A percentile compares a stretch with the other conserved stretches of the same genome.
Conservation (phyloP, 225 moss, liverwort and hornwort species). For the Polytrichum formosum region DNA sequence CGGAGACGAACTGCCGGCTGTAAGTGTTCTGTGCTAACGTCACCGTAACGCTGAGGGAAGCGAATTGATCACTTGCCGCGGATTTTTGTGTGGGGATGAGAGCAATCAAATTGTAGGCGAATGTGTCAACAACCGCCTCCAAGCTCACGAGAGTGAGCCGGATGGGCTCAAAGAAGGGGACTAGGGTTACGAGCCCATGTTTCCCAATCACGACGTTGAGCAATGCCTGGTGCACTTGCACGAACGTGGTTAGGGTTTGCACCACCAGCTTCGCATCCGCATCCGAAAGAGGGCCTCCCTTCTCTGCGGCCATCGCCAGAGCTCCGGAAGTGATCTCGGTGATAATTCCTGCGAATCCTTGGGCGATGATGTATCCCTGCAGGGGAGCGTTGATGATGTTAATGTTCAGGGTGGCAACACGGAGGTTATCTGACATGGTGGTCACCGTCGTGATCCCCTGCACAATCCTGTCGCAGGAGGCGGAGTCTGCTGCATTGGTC, state of each 20-base stretch:
- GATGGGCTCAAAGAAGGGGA: slow-evolving; percentile 19
- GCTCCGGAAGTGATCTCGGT: slow-evolving; percentile 1
- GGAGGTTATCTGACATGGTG: slow-evolving; percentile 9
- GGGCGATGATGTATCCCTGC: not conserved
- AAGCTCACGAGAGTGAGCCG: slow-evolving; percentile 6
- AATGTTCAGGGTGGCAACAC: not conserved
- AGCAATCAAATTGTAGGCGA: slow-evolving; percentile 17
- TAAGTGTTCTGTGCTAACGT: too few relatives aligned
- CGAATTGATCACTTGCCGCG: not conserved
- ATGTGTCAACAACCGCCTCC: slow-evolving; percentile 4
- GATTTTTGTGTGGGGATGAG: slow-evolving; percentile 16
- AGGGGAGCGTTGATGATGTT: not conserved
- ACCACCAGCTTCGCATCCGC: slow-evolving; percentile 20
- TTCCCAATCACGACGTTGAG: slow-evolving; percentile 27
- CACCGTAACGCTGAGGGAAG: not conserved
- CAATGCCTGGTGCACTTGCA: slow-evolving; percentile 23
- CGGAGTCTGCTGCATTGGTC: not conserved
- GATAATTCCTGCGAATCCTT: slow-evolving; percentile 17
- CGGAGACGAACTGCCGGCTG: too few relatives aligned
- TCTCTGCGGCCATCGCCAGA: not conserved
- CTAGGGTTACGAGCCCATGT: slow-evolving; percentile 2
- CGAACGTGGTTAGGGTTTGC: slow-evolving; percentile 19
- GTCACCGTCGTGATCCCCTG: slow-evolving; percentile 6
- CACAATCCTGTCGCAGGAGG: not conserved
- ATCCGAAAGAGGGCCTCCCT: slow-evolving; percentile 6